phyloP scores from a whole-genome alignment of 768 basidiomycete species.

The Kwoniella sp. region DNA sequence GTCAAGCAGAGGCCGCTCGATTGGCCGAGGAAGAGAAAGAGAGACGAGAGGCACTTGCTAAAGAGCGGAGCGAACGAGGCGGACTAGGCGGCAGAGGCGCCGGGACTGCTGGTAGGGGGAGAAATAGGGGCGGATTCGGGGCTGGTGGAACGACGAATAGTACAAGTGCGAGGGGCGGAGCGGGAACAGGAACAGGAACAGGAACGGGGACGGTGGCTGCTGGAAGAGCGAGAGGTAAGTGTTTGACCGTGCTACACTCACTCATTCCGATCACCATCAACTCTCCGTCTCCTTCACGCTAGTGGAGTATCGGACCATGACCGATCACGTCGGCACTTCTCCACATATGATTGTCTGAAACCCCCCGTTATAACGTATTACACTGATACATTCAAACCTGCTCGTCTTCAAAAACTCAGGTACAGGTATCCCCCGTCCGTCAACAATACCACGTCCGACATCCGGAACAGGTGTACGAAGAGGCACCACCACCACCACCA shows the following conservation, averaged over 20 bases:
- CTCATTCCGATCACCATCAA: no score
- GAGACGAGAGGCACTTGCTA: slow-evolving; percentile 5
- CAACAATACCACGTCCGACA: slow-evolving; percentile 11
- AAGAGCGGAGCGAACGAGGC: background rate
- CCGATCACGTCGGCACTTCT: no score
- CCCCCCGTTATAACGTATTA: no score
- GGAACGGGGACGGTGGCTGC: background rate
- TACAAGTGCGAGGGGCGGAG: slow-evolving; percentile 19
- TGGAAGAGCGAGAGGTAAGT: slow-evolving; percentile 4
- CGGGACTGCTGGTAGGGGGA: background rate
- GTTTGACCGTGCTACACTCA: no score
- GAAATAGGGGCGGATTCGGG: background rate
- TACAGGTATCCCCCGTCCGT: slow-evolving; percentile 29
- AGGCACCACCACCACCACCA: slow-evolving; percentile 11
- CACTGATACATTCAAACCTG: no score
- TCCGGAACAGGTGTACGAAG: slow-evolving; percentile 2
- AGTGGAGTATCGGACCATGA: no score
- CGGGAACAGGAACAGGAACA: slow-evolving; percentile 20
- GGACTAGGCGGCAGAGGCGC: background rate
- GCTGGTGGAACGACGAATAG: background rate
- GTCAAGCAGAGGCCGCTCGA: slow-evolving; percentile 22
- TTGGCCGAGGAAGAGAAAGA: slow-evolving; percentile 27
- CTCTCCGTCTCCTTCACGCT: no score
- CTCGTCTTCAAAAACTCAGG: no score
- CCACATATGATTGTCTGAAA: no score